Conservation (phyloP, 2,329 filamentous ascomycete genomes). For the Beauveria sp. region DNA sequence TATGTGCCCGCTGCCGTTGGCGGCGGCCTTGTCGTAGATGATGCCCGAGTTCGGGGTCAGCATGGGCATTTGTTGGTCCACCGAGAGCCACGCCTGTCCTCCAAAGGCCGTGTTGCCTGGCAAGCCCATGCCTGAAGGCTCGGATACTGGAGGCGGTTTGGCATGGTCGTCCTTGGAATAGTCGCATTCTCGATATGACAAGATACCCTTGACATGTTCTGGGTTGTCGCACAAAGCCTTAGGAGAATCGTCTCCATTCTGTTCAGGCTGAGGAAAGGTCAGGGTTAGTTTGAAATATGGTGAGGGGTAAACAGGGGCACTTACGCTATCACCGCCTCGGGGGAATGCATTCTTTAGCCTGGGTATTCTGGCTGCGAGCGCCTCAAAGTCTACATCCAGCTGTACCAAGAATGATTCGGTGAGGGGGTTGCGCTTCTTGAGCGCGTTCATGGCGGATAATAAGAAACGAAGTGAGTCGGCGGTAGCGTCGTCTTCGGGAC, state of each 20-base stretch:
- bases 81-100: slow-evolving; percentile 30
- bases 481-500: slow-evolving; percentile 75
- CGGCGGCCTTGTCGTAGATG: slow-evolving; percentile 27
- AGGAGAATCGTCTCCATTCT: slow-evolving; percentile 13
- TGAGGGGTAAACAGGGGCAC: slow-evolving; percentile 14
- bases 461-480: slow-evolving; percentile 83
- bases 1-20: slow-evolving; percentile 20
- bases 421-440: slow-evolving; percentile 81
- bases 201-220: slow-evolving; percentile 32
- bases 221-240: slow-evolving; percentile 26
- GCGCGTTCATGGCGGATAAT: slow-evolving; percentile 78
- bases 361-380: slow-evolving; percentile 54
- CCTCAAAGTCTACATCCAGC: slow-evolving; percentile 83
- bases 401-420: slow-evolving; percentile 94
- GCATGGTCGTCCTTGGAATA: slow-evolving; percentile 36
- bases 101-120: slow-evolving; percentile 19
- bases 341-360: slow-evolving; percentile 48
- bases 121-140: slow-evolving; percentile 6
- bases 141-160: slow-evolving; percentile 22
- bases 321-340: slow-evolving; percentile 44
- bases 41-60: slow-evolving; percentile 27
- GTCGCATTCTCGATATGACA: slow-evolving; percentile 38
- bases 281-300: not conserved
- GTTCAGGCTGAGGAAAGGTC: not conserved
- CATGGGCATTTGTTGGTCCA: slow-evolving; percentile 32